These are phyloP conservation scores for Rhynchosporium agropyri DNA, from an alignment of 2,329 filamentous ascomycete genomes.

Conservation along the genomic window DNA sequence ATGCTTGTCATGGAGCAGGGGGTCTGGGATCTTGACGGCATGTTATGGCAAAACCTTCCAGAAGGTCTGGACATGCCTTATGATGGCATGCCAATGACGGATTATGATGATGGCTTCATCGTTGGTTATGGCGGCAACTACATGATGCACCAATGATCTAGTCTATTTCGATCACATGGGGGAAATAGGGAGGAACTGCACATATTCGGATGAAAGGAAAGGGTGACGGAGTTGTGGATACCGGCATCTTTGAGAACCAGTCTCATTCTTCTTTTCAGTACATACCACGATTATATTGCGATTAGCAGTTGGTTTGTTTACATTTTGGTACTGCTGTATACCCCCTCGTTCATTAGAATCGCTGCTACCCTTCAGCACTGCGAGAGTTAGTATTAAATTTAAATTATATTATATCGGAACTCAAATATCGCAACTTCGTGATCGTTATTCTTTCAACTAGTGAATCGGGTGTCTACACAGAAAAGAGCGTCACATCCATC, in stretches of 20 bases:
- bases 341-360: slow-evolving; percentile 16
- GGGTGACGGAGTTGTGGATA: slow-evolving; percentile 1
- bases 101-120: slow-evolving; percentile 31
- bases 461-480: too few relatives aligned
- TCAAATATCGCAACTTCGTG: too few relatives aligned
- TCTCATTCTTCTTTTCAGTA: not conserved
- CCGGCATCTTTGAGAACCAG: not conserved
- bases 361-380: not conserved
- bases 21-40: slow-evolving; percentile 59
- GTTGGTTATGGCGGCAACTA: slow-evolving; percentile 33
- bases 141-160: slow-evolving; percentile 36
- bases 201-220: slow-evolving; percentile 14
- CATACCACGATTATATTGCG: not conserved
- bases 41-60: slow-evolving; percentile 53
- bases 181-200: not conserved
- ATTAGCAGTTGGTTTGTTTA: not conserved
- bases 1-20: slow-evolving; percentile 57
- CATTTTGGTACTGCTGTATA: slow-evolving; percentile 5
- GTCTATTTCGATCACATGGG: slow-evolving; percentile 1
- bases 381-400: not conserved
- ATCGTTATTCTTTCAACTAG: too few relatives aligned
- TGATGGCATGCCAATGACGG: slow-evolving; percentile 37
- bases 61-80: slow-evolving; percentile 44
- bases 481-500: too few relatives aligned
- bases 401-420: too few relatives aligned